Evolutionary conservation across 73 alveolate genomes (phyloP).

Genomic region (Tetrahymena thermophila): DNA sequence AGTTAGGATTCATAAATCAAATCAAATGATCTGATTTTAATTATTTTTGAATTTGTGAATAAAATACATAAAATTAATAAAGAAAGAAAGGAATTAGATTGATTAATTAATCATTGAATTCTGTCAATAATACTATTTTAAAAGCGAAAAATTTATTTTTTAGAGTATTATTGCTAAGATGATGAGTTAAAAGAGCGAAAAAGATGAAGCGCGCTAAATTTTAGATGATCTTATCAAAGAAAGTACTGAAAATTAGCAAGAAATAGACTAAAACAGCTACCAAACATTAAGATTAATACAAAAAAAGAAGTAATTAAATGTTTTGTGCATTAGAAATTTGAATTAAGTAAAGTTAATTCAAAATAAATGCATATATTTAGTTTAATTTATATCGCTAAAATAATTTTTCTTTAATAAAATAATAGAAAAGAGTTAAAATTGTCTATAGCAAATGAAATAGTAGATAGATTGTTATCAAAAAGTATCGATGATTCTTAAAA

Average conservation of each 20-base stretch:
- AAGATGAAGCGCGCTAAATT: neutral
- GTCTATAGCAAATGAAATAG: neutral
- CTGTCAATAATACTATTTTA: neutral
- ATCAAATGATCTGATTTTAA: neutral
- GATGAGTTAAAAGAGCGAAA: neutral
- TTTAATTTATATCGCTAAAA: too few species aligned
- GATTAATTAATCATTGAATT: neutral
- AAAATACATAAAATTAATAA: neutral
- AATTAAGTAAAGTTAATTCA: neutral
- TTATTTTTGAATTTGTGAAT: neutral
- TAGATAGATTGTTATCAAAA: neutral
- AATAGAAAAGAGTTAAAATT: neutral
- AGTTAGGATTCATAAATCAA: neutral
- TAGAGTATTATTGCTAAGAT: neutral
- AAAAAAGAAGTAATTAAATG: neutral
- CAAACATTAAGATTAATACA: neutral
- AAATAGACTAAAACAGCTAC: neutral
- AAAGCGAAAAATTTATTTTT: neutral
- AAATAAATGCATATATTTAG: neutral
- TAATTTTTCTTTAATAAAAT: too few species aligned
- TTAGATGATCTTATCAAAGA: neutral
- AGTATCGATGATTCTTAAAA: neutral
- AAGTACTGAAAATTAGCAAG: neutral
- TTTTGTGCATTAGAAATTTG: neutral
- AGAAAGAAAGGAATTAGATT: neutral